Evolutionary conservation across 2,329 filamentous ascomycete species (phyloP).

Genomic region (Chaetomiaceae sp.): DNA sequence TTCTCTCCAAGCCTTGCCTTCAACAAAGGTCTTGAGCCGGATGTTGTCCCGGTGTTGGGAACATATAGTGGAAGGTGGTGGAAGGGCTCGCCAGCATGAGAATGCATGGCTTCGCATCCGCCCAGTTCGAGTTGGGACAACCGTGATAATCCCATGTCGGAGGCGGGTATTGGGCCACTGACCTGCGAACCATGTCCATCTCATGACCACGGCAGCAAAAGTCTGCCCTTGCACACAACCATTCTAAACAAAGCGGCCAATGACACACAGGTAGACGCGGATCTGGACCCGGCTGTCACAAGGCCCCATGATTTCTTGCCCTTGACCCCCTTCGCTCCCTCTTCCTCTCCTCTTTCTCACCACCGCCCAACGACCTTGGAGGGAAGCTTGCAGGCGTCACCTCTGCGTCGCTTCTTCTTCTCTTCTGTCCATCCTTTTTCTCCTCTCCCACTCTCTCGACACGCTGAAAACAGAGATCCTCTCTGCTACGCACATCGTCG

Average conservation of each 20-base stretch:
- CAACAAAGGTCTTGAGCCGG: no score
- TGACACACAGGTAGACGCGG: no score
- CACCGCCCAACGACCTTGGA: background rate
- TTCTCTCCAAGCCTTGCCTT: no score
- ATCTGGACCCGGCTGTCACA: background rate
- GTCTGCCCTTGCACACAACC: no score
- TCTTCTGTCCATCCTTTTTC: background rate
- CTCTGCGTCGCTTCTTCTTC: background rate
- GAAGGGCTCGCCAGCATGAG: background rate
- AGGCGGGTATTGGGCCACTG: background rate
- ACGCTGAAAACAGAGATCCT: no score
- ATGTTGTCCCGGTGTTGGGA: no score
- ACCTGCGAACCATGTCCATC: no score
- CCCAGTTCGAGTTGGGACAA: no score
- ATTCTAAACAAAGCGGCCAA: conserved; percentile 1
- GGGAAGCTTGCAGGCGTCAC: background rate
- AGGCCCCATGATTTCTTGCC: background rate
- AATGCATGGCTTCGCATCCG: background rate
- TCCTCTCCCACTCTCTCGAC: no score
- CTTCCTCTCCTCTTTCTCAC: background rate
- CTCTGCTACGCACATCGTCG: no score
- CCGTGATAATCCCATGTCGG: no score
- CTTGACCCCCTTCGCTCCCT: background rate
- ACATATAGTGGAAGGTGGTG: no score
- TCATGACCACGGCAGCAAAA: background rate